Percentiles rank a stretch among this genome's conserved stretches.
Conservation (phyloP, 441 rosid genomes). For the Adansonia rubrostipa region DNA sequence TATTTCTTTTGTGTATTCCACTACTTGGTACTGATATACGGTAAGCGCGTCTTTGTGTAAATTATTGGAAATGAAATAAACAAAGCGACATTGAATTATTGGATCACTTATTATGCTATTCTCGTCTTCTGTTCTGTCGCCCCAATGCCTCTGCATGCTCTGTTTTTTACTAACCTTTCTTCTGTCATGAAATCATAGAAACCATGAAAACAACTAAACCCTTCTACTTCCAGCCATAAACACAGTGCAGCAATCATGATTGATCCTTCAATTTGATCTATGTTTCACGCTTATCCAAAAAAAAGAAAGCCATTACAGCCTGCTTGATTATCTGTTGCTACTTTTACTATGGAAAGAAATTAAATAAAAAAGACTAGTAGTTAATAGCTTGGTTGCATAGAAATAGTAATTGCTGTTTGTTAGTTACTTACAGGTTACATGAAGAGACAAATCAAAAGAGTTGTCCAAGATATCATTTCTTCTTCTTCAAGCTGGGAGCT, state of each 20-base stretch:
- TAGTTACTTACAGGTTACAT: background rate
- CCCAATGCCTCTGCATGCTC: background rate
- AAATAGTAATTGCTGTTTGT: too few species aligned
- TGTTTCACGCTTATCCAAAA: background rate
- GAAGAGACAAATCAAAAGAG: background rate
- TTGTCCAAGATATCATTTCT: background rate
- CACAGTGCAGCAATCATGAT: background rate
- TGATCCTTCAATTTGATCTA: slow-evolving; percentile 10
- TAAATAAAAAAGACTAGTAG: too few species aligned
- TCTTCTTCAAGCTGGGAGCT: background rate
- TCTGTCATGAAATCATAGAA: background rate
- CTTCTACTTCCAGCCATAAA: background rate
- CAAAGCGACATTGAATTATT: background rate
- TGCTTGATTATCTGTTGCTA: background rate
- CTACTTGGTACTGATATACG: too few species aligned
- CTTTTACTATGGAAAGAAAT: background rate
- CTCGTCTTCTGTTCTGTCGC: background rate
- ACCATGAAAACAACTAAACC: background rate
- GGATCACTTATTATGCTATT: background rate
- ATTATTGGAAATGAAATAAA: background rate
- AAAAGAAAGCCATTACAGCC: background rate
- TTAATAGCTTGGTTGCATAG: too few species aligned
- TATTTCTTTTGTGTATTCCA: too few species aligned
- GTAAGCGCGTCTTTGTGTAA: background rate
- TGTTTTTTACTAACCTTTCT: background rate